Evolutionary conservation across 345 rosid genomes (phyloP), one percentile per base, ranked within the genome.

Genomic region (Sonneratia caseolaris): DNA sequence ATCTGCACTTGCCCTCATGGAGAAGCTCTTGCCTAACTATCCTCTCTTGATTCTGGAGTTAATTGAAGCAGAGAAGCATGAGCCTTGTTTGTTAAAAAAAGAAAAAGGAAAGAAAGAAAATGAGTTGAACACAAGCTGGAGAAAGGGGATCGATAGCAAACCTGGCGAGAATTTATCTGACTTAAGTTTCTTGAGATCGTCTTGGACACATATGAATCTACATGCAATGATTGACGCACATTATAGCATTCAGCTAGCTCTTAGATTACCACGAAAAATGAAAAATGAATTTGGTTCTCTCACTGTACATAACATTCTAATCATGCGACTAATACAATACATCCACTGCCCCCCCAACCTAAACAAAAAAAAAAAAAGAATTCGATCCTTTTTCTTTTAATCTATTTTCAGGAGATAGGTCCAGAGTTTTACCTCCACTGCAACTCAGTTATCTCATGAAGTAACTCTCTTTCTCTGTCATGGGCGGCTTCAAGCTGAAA

Each of bases 401-500:
- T 36, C 53, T 36, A 11, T 40, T 22, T 19, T 37, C 7, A 57
- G 21, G 14, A 47, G 73, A 21, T 5, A 37, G 71, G 3, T 12
- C 12, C n/a, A 7, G 35, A 16, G 13, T n/a, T 53, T 13, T 89
- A 92, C 99, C 96, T 95, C 92, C 91, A 90, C 64, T 86, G 93
- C 75, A 95, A 78, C 4, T 95, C 99, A 1, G 96, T 90, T 80
- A 92, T 75, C 81, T 92, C 98, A 37, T 86, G 89, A 77, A 95
- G 92, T 68, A 92, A 77, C 48, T 92, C 99, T 80, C 89, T 90
- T 79, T 95, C 99, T 83, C 92, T 84, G 45, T 95, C 99, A 72
- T 92, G 89, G 62, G 96, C 88, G 67, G 90, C 85, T 86, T 95
- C 99, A 65, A 95, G 84, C 99, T 95, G 85, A 73, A 77, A 77